Base-by-base conservation (phyloP, 345 rosid genomes). In the Pseudoturritis turrita region DNA sequence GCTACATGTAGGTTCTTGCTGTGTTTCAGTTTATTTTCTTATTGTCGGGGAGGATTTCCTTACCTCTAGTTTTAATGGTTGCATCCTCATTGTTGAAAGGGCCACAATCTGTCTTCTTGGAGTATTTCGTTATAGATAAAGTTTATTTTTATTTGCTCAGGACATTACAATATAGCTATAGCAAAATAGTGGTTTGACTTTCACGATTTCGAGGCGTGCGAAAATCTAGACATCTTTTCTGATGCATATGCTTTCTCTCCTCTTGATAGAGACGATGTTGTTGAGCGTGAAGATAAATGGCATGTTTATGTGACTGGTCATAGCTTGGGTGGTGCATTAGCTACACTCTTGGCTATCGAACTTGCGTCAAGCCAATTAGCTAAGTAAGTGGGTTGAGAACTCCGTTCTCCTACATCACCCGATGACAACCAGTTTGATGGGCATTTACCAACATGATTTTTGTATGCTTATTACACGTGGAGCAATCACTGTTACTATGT, bases 301-400 rank as follows among this genome's bases (percentile, higher is more conserved):
- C 94, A 89, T 73, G 88, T 90, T 63, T 93, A 87, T 84, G 96
- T 85, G 69, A 93, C 98, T 50, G 98, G 98, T 62, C 97, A 93
- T 81, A 93, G 98, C 82, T 84, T 93, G 78, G 98, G 98, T 74
- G 98, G 97, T 70, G 98, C 98, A 71, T 75, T 93, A 66, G 92
- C 98, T 29, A 93, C 97, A 62, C 97, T 93, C 55, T 88, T 83
- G 71, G 87, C 95, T 68, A 90, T 90, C 76, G 98, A 93, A 82
- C 92, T 93, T 82, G 88, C 94, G 23, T 89, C 97, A 44, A 90
- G 96, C 82, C 89, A 84, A 79, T 80, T 93, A 72, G 85, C 86
- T 54, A 89, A 86, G 98, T 90, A 72, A 76, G 96, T 54, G 13
- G 22, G 25, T 52, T 37, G 50, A 23, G 23, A 52, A 75, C 23